Evolutionary conservation across 2,329 filamentous ascomycete species (phyloP).

Genomic region (Penicillium capsulatum): DNA sequence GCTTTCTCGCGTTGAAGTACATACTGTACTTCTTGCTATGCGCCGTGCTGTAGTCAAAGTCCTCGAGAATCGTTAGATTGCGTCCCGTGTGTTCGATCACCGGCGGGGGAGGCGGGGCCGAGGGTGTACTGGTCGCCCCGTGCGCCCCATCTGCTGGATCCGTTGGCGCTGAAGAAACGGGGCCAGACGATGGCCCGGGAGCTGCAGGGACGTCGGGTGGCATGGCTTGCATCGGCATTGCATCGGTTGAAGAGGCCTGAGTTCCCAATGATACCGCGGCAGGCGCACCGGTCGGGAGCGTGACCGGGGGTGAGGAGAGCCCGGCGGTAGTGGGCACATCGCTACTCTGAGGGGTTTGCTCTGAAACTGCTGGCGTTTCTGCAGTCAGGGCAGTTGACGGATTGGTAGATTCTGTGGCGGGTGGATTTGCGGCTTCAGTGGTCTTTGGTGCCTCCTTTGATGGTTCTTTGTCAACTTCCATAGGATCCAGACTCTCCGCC

Average conservation of each 20-base stretch:
- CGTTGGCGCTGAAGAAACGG: constrained; percentile 1
- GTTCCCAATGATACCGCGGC: constrained; percentile 2
- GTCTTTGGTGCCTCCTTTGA: constrained; percentile 4
- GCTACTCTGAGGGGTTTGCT: constrained; percentile 1
- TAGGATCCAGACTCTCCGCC: constrained; percentile 6
- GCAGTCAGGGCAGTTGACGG: constrained; percentile 1
- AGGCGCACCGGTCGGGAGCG: constrained; percentile 4
- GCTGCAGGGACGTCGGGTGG: constrained; percentile 8
- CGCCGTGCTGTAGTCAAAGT: constrained; percentile 54
- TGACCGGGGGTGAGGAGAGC: constrained; percentile 3
- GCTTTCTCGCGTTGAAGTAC: constrained; percentile 53
- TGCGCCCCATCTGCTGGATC: background rate
- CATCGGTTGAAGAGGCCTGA: constrained; percentile 5
- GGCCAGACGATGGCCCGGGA: constrained; percentile 2
- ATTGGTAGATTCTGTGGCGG: constrained; percentile 2
- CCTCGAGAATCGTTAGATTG: constrained; percentile 56
- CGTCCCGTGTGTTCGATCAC: constrained; percentile 52
- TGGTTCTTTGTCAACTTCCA: constrained; percentile 17
- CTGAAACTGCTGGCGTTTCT: constrained; percentile 6
- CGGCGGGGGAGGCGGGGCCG: constrained; percentile 29
- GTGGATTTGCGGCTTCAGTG: background rate
- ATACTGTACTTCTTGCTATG: constrained; percentile 53
- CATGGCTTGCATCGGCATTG: constrained; percentile 8
- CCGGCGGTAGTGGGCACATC: background rate
- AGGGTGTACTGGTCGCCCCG: constrained; percentile 18